A percentile compares a stretch with the other conserved stretches of the same genome.
Evolutionary conservation across 2,329 filamentous ascomycete species (phyloP).

Genomic region (Zasmidium cellare): DNA sequence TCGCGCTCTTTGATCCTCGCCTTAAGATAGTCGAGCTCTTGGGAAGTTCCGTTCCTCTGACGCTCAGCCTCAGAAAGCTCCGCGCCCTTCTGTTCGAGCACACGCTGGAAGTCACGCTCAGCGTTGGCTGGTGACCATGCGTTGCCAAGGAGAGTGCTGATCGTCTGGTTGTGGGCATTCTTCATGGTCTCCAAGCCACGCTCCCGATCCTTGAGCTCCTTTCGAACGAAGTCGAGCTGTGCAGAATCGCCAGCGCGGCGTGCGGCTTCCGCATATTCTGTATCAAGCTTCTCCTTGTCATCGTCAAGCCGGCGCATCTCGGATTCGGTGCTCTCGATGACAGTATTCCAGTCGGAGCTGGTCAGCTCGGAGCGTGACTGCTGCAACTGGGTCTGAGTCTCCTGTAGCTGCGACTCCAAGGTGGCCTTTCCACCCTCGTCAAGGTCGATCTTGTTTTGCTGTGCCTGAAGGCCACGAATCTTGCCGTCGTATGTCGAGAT

Average conservation of each 20-base stretch:
- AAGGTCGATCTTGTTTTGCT: slow-evolving; percentile 70
- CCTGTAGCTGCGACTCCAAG: slow-evolving; percentile 71
- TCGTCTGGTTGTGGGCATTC: slow-evolving; percentile 70
- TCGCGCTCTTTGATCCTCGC: slow-evolving; percentile 68
- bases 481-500: slow-evolving; percentile 74
- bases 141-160: slow-evolving; percentile 63
- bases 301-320: slow-evolving; percentile 70
- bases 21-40: slow-evolving; percentile 75
- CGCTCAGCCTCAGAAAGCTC: slow-evolving; percentile 65
- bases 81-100: slow-evolving; percentile 58
- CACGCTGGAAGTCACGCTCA: slow-evolving; percentile 68
- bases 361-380: slow-evolving; percentile 64
- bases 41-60: slow-evolving; percentile 67
- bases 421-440: slow-evolving; percentile 83
- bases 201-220: slow-evolving; percentile 72
- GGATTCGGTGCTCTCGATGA: slow-evolving; percentile 65
- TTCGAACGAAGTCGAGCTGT: slow-evolving; percentile 78
- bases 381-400: slow-evolving; percentile 64
- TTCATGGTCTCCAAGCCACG: slow-evolving; percentile 75
- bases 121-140: slow-evolving; percentile 71
- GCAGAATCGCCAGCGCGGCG: slow-evolving; percentile 79
- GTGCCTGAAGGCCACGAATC: slow-evolving; percentile 63
- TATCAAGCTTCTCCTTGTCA: slow-evolving; percentile 68
- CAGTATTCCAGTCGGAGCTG: slow-evolving; percentile 66
- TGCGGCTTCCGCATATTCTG: slow-evolving; percentile 82